Evolutionary conservation across 1,139 yeast genomes (phyloP).

Genomic region (Diutina ranongensis): DNA sequence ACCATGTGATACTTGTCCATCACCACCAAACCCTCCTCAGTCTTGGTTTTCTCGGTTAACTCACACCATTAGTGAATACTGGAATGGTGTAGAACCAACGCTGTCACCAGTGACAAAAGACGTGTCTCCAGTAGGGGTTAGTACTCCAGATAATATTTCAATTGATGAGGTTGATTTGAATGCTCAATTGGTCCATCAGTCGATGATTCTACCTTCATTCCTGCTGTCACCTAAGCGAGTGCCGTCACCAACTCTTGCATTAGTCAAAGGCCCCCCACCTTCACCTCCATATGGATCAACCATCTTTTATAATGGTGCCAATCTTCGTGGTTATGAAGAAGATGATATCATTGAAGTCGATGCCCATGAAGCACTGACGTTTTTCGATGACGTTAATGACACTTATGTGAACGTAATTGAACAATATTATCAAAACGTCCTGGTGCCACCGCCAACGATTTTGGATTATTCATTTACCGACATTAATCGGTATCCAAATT

Average conservation of each 20-base stretch:
- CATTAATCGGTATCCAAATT: not conserved
- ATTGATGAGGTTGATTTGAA: no score
- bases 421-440: not conserved
- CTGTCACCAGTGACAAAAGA: not conserved
- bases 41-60: not conserved
- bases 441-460: not conserved
- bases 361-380: not conserved
- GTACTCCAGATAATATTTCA: not conserved
- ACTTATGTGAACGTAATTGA: not conserved
- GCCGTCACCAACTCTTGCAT: not conserved
- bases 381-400: not conserved
- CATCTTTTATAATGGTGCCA: not conserved
- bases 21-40: not conserved
- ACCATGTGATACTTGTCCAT: not conserved
- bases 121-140: not conserved
- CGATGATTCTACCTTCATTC: no score
- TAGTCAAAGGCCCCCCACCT: not conserved
- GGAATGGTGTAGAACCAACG: no score
- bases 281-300: not conserved
- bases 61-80: not conserved
- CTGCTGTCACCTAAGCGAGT: not conserved
- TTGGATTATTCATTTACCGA: not conserved
- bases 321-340: not conserved
- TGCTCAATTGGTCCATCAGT: no score
- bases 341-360: conserved; percentile 3